These are phyloP conservation scores for Acanthamoeba sp. DNA, from an alignment of 208 protist genomes.

Conservation along the genomic window DNA sequence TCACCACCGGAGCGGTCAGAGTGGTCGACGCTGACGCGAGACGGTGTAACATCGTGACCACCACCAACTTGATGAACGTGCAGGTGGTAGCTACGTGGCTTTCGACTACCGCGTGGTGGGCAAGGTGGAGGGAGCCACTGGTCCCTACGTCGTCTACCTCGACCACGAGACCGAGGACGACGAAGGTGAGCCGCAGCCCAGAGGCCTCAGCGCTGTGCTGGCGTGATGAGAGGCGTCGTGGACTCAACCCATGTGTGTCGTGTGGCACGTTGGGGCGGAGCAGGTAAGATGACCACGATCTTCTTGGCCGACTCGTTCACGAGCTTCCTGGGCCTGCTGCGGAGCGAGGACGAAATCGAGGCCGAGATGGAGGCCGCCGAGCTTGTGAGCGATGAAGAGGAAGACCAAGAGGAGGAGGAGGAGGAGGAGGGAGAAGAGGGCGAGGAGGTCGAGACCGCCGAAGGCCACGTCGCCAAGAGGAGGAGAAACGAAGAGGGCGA, in stretches of 20 bases:
- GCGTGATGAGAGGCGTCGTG: not conserved
- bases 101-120: constrained; percentile 2
- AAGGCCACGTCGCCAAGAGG: not conserved
- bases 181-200: not conserved
- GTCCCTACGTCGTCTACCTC: not conserved
- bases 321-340: not conserved
- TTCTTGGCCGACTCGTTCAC: constrained; percentile 22
- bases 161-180: not conserved
- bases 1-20: not conserved
- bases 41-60: too few species aligned
- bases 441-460: not conserved
- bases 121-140: not conserved
- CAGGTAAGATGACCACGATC: not conserved
- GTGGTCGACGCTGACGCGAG: not conserved
- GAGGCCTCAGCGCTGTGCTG: too few species aligned
- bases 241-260: too few species aligned
- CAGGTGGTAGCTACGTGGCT: not conserved
- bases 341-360: constrained; percentile 13
- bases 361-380: constrained; percentile 30
- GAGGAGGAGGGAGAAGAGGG: not conserved
- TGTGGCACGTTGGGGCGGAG: not conserved
- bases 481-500: not conserved
- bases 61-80: too few species aligned
- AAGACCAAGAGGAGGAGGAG: not conserved
- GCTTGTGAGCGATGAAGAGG: not conserved